Evolutionary conservation across 768 basidiomycete genomes (phyloP), one percentile per base, ranked within the genome.

Genomic region (Candolleomyces aberdarensis): DNA sequence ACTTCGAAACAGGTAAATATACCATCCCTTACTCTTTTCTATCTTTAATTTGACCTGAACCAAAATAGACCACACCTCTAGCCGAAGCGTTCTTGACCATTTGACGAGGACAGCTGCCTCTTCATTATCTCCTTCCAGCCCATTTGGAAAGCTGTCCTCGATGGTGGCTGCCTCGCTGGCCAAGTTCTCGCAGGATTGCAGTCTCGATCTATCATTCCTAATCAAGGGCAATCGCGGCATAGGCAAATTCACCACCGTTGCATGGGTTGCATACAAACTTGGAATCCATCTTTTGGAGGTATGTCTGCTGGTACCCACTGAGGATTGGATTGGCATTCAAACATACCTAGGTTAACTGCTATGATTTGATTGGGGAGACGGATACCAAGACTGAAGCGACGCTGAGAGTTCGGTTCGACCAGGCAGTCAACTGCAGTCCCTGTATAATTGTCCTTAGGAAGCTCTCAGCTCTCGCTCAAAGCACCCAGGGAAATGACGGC

Each of bases 261-360:
- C 72, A 6, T 77, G 74, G 72, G 83, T 88, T 13, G 83, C 88
- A 6, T 79, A 80, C 51, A 74, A 74, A 4, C 73, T 94, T 2
- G 94, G 93, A 13, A 80, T 95, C 60, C 93, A 94, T 71, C 60
- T 93, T 0, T 78, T 92, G 13, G 91, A 94, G 80, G 95, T 91
- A 63, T 58, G 68, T 40, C 50, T 19, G 50, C 17, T 47, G 19
- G 51, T 19, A 58, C 11, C 49, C 15, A 20, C 19, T 48, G 49
- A 13, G 49, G 29, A 11, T 22, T 54, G 14, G 51, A 57, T 39
- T 56, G 49, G 11, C 36, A 6, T 43, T 55, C 43, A 48, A 47
- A 32, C 44, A 52, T 54, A 26, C 47, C 47, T 62, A 98, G 95
- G 79, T 96, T 49, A 87, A 97, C 63, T 96, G 94, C 69, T 98